Percentiles rank a stretch among this genome's conserved stretches.
Conservation (phyloP, 768 basidiomycete genomes). For the Artomyces pyxidatus region DNA sequence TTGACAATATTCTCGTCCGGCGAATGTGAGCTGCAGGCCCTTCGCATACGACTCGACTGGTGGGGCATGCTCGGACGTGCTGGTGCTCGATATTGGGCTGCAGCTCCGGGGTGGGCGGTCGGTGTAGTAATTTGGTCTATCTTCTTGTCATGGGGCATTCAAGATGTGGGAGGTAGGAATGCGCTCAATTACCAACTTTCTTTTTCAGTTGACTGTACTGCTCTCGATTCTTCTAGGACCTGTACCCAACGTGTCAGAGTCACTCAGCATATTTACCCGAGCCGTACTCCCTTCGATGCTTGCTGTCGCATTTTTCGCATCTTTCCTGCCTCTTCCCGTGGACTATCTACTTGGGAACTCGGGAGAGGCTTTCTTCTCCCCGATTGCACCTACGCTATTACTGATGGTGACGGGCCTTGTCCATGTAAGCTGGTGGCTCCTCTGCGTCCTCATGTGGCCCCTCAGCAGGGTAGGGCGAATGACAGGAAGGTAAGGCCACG, state of each 20-base stretch:
- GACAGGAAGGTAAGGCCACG: conserved; percentile 15
- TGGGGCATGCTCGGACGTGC: conserved; percentile 60
- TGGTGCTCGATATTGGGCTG: conserved; percentile 67
- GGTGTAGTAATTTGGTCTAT: conserved; percentile 58
- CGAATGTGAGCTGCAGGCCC: conserved; percentile 36
- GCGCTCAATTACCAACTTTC: background rate
- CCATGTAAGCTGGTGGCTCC: conserved; percentile 46
- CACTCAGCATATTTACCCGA: conserved; percentile 37
- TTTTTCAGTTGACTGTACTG: background rate
- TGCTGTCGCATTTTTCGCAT: conserved; percentile 33
- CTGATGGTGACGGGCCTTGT: conserved; percentile 62
- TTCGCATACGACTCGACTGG: conserved; percentile 64
- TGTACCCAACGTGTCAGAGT: conserved; percentile 41
- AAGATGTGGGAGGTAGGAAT: conserved; percentile 21
- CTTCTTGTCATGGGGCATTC: conserved; percentile 39
- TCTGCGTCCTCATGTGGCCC: conserved; percentile 41
- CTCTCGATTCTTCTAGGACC: conserved; percentile 21
- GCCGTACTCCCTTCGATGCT: conserved; percentile 35
- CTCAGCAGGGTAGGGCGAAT: conserved; percentile 24
- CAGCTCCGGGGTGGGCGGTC: conserved; percentile 63
- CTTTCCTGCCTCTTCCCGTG: conserved; percentile 49
- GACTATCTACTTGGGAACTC: conserved; percentile 52
- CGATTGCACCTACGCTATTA: conserved; percentile 49
- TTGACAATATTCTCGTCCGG: conserved; percentile 55
- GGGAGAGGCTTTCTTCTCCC: conserved; percentile 39